Conservation (phyloP, 2,329 filamentous ascomycete genomes). For the Fusarium dimerum region DNA sequence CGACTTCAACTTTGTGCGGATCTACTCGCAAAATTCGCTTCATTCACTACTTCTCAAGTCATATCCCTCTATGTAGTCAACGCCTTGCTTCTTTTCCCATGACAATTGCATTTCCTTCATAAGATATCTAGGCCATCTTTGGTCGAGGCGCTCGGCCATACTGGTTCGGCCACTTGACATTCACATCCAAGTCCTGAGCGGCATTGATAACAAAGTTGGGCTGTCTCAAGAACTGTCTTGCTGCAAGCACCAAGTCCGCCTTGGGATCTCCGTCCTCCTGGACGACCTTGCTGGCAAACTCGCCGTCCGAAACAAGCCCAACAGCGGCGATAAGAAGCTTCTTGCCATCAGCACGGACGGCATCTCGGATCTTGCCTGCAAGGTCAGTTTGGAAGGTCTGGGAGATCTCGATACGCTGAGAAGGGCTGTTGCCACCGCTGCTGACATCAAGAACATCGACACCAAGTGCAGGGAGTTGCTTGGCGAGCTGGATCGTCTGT, state of each 20-base stretch:
- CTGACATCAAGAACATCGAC: conserved; percentile 85
- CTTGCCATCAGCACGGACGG: conserved; percentile 50
- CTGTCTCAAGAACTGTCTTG: conserved; percentile 78
- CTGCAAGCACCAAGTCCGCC: conserved; percentile 73
- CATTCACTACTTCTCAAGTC: too few species aligned
- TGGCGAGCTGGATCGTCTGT: conserved; percentile 45
- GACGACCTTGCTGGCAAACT: conserved; percentile 62
- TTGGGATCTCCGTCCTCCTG: conserved; percentile 48
- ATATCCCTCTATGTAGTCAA: too few species aligned
- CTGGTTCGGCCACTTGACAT: conserved; percentile 73
- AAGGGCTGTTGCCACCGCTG: conserved; percentile 68
- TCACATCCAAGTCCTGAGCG: conserved; percentile 71
- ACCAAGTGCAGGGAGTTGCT: conserved; percentile 68
- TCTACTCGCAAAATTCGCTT: too few species aligned
- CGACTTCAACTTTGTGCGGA: too few species aligned
- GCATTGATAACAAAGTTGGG: conserved; percentile 74
- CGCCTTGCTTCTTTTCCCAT: background rate
- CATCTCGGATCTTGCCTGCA: conserved; percentile 70
- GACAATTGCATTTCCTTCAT: background rate
- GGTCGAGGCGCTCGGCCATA: conserved; percentile 36
- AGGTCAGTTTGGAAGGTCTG: conserved; percentile 76
- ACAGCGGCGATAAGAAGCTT: conserved; percentile 70
- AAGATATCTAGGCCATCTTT: conserved; percentile 5
- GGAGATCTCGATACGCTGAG: conserved; percentile 60
- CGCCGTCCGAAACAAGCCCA: conserved; percentile 69